A percentile compares a stretch with the other conserved stretches of the same genome.
Conservation (phyloP, 345 rosid genomes). For the Syzygium grande region DNA sequence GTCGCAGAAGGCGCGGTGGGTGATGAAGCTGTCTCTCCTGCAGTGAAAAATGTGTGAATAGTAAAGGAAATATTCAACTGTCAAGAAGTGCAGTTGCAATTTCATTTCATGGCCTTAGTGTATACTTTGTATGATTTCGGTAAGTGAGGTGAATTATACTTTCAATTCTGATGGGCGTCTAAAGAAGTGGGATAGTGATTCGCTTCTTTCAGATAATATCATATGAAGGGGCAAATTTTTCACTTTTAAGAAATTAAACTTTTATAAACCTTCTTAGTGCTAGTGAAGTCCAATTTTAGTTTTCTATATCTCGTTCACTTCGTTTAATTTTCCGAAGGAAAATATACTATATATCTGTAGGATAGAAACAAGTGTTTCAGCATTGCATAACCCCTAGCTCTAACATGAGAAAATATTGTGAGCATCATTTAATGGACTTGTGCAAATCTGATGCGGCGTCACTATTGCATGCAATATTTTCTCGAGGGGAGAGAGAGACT, state of each 20-base stretch:
- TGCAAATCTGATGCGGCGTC: too few relatives aligned
- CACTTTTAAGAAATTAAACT: background rate
- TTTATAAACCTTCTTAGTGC: background rate
- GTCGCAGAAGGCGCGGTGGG: constrained; percentile 71
- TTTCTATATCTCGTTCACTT: background rate
- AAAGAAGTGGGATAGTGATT: background rate
- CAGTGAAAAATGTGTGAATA: background rate
- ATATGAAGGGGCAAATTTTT: background rate
- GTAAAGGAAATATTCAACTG: background rate
- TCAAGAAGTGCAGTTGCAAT: background rate
- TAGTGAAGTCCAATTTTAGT: background rate
- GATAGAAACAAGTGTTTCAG: background rate
- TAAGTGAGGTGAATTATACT: background rate
- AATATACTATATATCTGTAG: background rate
- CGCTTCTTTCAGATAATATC: background rate
- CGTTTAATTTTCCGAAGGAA: background rate
- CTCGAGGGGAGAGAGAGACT: too few relatives aligned
- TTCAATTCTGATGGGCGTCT: background rate
- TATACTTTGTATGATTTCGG: background rate
- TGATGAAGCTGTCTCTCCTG: constrained; percentile 67
- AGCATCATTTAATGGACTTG: too few relatives aligned
- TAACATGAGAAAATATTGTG: background rate
- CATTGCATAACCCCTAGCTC: background rate
- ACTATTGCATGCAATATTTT: too few relatives aligned
- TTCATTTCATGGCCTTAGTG: background rate